These are phyloP conservation scores for Casaregolazyma suthepensis DNA, from an alignment of 1,139 yeast genomes.

Conservation along the genomic window DNA sequence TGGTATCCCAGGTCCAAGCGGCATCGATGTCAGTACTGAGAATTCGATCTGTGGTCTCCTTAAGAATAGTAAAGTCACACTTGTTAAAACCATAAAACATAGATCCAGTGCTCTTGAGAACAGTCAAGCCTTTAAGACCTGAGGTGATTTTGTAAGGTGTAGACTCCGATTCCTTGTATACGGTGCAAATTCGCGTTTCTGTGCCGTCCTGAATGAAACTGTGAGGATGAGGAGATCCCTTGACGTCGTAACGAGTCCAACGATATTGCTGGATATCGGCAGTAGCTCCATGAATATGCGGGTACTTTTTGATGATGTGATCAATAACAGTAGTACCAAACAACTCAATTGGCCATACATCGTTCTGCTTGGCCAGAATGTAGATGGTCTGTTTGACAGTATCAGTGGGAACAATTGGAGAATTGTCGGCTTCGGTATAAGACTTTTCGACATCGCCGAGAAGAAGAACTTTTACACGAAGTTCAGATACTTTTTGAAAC, in stretches of 20 bases:
- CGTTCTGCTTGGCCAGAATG: constrained; percentile 73
- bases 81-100: constrained; percentile 82
- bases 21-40: constrained; percentile 83
- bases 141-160: constrained; percentile 54
- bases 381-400: constrained; percentile 83
- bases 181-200: constrained; percentile 59
- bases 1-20: constrained; percentile 59
- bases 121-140: constrained; percentile 75
- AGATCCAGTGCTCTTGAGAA: constrained; percentile 88
- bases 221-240: constrained; percentile 73
- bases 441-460: constrained; percentile 73
- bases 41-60: constrained; percentile 77
- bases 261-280: constrained; percentile 61
- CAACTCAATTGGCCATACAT: constrained; percentile 80
- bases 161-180: constrained; percentile 44
- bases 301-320: constrained; percentile 70
- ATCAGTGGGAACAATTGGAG: constrained; percentile 89
- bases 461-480: constrained; percentile 68
- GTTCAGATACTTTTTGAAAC: constrained; percentile 76
- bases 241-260: constrained; percentile 72
- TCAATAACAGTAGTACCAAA: constrained; percentile 80
- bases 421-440: constrained; percentile 81
- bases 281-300: constrained; percentile 68
- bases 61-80: constrained; percentile 82
- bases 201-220: constrained; percentile 82